Evolutionary conservation across 1,284 basidiomycete genomes (phyloP), one percentile per base, ranked within the genome.

Genomic region (Somion occarium): DNA sequence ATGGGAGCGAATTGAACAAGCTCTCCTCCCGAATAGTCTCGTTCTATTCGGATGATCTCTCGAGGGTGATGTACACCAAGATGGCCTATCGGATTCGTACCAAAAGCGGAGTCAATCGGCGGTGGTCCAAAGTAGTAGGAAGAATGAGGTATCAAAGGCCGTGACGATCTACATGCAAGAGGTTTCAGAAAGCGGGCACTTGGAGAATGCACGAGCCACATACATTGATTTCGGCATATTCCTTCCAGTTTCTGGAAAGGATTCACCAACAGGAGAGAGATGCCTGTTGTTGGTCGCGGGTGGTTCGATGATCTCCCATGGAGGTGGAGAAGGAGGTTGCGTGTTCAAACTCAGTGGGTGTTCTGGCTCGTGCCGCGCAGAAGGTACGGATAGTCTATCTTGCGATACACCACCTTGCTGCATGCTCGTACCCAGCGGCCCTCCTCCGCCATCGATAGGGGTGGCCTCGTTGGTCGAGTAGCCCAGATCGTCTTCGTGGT

Each of bases 111-210:
- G 55, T 82, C 82, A 19, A 78, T 63, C 2, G 83, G 75, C 15
- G 89, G 88, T 2, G 88, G 86, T n/a, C 88, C 88, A 66, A 83
- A 87, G 64, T 89, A 89, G 68, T 91, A 91, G 23, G 86, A 79
- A 0, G 89, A 91, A 58, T 81, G 81, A 23, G 88, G 89, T 58
- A 87, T 78, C 45, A 78, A 61, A 1, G 76, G 73, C 37, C 80
- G 75, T 11, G 56, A 55, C 15, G 53, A 50, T 24, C 66, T 69
- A 51, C 4, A n/a, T n/a, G n/a, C 15, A n/a, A 27, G 4, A 20
- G 11, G 46, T 11, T 42, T 52, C 38, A 56, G 46, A 22, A 34
- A 3, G 44, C n/a, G n/a, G n/a, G n/a, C n/a, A n/a, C n/a, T n/a
- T n/a, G n/a, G n/a, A 26, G 7, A 41, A 20, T 13, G 4, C 13